Conservation (phyloP, 73 alveolate genomes). For the Durusdinium trenchii region DNA sequence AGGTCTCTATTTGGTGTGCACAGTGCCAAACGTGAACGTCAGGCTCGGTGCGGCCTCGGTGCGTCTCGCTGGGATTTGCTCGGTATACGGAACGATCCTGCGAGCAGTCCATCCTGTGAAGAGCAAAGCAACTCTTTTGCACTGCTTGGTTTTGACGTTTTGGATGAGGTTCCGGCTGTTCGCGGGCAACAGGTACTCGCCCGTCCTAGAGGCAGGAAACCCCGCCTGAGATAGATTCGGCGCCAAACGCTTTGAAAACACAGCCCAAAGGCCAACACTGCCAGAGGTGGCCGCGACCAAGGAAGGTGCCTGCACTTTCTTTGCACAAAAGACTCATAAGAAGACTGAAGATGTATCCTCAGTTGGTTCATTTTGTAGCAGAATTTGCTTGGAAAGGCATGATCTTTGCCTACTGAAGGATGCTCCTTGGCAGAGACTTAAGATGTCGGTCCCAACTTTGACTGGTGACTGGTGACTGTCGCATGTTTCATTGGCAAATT, state of each 20-base stretch:
- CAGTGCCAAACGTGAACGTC: conserved; percentile 85
- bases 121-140: neutral
- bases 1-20: conserved; percentile 68
- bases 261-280: conserved; percentile 56
- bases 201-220: conserved; percentile 47
- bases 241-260: neutral
- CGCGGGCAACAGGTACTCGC: conserved; percentile 65
- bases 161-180: conserved; percentile 73
- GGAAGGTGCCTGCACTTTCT: conserved; percentile 22
- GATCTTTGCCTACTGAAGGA: conserved; percentile 57
- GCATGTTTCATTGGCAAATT: no score
- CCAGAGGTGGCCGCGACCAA: conserved; percentile 94
- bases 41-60: conserved; percentile 1
- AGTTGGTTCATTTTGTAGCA: neutral
- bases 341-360: neutral
- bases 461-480: no score
- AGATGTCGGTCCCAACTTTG: no score
- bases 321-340: neutral
- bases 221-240: neutral
- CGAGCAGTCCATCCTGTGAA: neutral
- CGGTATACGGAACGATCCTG: neutral
- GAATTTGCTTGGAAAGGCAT: neutral
- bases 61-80: neutral
- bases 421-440: neutral
- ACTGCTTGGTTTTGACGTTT: neutral